Evolutionary conservation across 345 rosid species (phyloP).

Genomic region (Melaleuca alternifolia): DNA sequence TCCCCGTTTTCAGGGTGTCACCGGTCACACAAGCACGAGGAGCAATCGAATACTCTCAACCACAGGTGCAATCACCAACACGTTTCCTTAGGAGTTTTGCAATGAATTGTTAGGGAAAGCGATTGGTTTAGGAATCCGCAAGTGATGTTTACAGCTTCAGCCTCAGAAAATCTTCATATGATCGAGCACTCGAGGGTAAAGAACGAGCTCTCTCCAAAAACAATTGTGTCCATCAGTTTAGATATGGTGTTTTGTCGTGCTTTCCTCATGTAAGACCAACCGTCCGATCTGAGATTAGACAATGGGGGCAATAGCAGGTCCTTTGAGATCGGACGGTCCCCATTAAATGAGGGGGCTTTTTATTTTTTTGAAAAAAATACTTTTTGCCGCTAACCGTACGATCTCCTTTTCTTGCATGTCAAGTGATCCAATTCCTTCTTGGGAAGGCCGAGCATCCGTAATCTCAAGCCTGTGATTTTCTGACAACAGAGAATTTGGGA

Average conservation of each 20-base stretch:
- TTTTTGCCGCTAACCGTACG: no score
- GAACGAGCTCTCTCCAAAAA: neutral
- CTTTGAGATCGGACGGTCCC: no score
- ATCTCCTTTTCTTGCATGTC: no score
- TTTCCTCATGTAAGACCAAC: no score
- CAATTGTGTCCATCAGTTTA: neutral
- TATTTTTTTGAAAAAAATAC: no score
- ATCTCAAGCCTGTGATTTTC: neutral
- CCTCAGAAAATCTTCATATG: neutral
- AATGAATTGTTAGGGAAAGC: neutral
- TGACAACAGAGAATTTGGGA: neutral
- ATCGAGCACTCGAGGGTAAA: accelerated
- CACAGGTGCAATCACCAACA: neutral
- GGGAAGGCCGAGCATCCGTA: neutral
- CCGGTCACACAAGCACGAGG: neutral
- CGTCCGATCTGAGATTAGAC: no score
- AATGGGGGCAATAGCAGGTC: no score
- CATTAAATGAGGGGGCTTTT: no score
- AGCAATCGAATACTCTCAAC: neutral
- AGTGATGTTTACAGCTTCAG: accelerated
- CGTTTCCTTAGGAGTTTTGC: neutral
- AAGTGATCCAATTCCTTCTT: no score
- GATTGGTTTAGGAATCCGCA: neutral
- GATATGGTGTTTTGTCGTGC: accelerated
- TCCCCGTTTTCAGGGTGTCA: accelerated